phyloP scores from a whole-genome alignment of 129 eudicot genomes.

The Apium graveolens region DNA sequence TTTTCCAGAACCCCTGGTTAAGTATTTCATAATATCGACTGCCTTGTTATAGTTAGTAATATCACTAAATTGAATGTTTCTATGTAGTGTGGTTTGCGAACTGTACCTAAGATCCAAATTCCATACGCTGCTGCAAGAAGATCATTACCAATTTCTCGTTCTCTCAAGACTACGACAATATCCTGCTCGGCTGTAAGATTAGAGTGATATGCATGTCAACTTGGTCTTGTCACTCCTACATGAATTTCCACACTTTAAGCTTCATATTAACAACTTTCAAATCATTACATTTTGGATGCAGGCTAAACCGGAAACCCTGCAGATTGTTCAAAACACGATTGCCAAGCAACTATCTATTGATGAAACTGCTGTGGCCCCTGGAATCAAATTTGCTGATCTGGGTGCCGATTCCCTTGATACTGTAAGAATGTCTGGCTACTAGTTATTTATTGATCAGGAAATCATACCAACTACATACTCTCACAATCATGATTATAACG shows the following conservation, averaged over 20 bases:
- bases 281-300: background rate
- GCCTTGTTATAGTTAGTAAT: background rate
- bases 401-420: conserved; percentile 69
- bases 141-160: conserved; percentile 18
- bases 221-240: background rate
- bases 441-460: background rate
- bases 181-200: conserved; percentile 33
- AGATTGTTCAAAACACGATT: conserved; percentile 47
- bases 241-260: background rate
- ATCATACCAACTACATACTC: background rate
- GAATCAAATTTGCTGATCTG: conserved; percentile 49
- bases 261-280: background rate
- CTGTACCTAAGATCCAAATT: conserved; percentile 25
- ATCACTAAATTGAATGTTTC: background rate
- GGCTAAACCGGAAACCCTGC: conserved; percentile 54
- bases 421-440: conserved; percentile 19
- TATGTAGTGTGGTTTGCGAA: conserved; percentile 27
- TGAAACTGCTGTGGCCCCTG: conserved; percentile 41
- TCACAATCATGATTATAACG: background rate
- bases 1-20: background rate
- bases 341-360: conserved; percentile 56
- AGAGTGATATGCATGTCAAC: background rate
- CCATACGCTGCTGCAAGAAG: conserved; percentile 9
- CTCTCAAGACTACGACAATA: conserved; percentile 23
- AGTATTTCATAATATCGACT: background rate